Evolutionary conservation across 2,329 filamentous ascomycete genomes (phyloP).

Genomic region (Lecanoromycetidae sp.): DNA sequence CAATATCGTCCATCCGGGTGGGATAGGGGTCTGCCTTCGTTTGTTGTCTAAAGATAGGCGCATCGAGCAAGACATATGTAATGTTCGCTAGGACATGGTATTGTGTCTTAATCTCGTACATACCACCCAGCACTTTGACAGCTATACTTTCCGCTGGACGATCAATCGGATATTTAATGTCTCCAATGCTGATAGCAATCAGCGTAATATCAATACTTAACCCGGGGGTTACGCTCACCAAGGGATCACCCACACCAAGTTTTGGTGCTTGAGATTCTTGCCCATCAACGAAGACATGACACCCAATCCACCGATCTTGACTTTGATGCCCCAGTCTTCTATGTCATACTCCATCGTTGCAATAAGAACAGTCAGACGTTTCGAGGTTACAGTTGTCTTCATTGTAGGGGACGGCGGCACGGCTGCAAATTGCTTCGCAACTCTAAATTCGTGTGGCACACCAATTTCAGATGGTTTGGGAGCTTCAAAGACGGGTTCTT

Average conservation of each 20-base stretch:
- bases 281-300: conserved; percentile 61
- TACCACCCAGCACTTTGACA: conserved; percentile 48
- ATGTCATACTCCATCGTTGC: conserved; percentile 63
- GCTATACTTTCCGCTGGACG: conserved; percentile 47
- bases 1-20: conserved; percentile 56
- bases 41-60: conserved; percentile 54
- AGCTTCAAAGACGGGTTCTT: conserved; percentile 33
- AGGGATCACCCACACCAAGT: conserved; percentile 52
- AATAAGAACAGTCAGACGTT: conserved; percentile 47
- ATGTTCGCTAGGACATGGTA: conserved; percentile 54
- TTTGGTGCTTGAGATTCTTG: conserved; percentile 50
- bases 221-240: no score
- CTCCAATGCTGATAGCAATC: no score
- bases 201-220: no score
- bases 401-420: neutral
- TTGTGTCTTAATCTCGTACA: conserved; percentile 46
- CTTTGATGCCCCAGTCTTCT: conserved; percentile 56
- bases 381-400: neutral
- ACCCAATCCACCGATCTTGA: conserved; percentile 58
- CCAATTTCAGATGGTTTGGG: conserved; percentile 1
- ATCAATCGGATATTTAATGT: conserved; percentile 51
- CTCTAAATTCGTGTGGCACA: no score
- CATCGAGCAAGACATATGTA: conserved; percentile 56
- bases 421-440: neutral
- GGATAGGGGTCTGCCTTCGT: conserved; percentile 53